A percentile compares a stretch with the other conserved stretches of the same genome.
Conservation (phyloP, 345 rosid species). For the Brassica carinata region DNA sequence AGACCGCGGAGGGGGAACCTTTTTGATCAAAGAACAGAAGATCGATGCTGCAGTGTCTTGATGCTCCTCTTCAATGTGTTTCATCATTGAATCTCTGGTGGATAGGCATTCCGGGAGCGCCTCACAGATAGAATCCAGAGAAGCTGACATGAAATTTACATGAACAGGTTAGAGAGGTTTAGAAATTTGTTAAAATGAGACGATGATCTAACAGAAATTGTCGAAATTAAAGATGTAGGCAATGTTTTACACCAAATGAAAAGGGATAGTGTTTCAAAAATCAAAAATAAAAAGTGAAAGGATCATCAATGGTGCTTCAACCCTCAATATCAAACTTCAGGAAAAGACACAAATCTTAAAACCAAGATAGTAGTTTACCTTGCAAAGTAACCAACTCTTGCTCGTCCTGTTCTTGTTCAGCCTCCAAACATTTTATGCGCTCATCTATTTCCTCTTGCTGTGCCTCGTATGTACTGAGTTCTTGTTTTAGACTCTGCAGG, state of each 20-base stretch:
- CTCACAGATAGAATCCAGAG: constrained; percentile 38
- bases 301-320: constrained; percentile 10
- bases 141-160: constrained; percentile 36
- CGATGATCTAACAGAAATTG: background rate
- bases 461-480: constrained; percentile 28
- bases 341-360: background rate
- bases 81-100: constrained; percentile 50
- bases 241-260: background rate
- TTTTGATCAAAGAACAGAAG: constrained; percentile 40
- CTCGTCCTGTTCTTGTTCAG: constrained; percentile 37
- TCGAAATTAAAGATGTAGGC: background rate
- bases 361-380: constrained; percentile 45
- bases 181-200: background rate
- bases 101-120: constrained; percentile 34
- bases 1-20: constrained; percentile 19
- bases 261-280: background rate
- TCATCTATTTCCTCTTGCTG: constrained; percentile 33
- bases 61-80: constrained; percentile 42
- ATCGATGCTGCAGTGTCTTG: constrained; percentile 53
- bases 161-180: background rate
- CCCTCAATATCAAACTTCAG: background rate
- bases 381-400: constrained; percentile 37
- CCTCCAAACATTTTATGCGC: constrained; percentile 23
- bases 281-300: background rate
- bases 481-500: constrained; percentile 41